Conservation (phyloP, 2,329 filamentous ascomycete genomes). For the Xylaria sp. region DNA sequence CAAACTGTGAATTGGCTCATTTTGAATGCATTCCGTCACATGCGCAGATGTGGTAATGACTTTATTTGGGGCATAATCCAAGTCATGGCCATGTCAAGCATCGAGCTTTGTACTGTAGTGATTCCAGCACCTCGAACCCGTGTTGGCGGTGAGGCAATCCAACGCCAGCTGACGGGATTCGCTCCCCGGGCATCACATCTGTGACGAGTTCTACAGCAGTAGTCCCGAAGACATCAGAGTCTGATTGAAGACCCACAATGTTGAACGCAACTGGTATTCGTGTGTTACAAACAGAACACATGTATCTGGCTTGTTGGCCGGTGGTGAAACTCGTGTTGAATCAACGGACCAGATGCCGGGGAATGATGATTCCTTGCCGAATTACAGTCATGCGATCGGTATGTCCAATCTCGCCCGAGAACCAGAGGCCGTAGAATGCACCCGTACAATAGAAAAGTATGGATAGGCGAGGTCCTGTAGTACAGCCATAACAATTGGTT, state of each 20-base stretch:
- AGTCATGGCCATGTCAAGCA: slow-evolving; percentile 8
- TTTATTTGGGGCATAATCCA: slow-evolving; percentile 11
- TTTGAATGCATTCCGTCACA: slow-evolving; percentile 13
- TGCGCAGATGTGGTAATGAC: slow-evolving; percentile 5
- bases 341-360: not conserved
- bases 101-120: slow-evolving; percentile 7
- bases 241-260: slow-evolving; percentile 2
- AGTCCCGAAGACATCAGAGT: not conserved
- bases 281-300: not conserved
- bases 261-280: slow-evolving; percentile 1
- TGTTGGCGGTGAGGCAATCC: not conserved
- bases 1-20: not conserved
- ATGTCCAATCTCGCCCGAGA: slow-evolving; percentile 5
- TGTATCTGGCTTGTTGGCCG: not conserved
- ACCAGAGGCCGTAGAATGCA: not conserved
- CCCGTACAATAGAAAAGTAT: slow-evolving; percentile 2
- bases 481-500: not conserved
- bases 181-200: not conserved
- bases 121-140: slow-evolving; percentile 17
- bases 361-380: not conserved
- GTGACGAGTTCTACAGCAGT: slow-evolving; percentile 17
- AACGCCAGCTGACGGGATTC: slow-evolving; percentile 6
- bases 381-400: not conserved
- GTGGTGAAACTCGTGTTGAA: not conserved
- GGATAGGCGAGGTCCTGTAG: not conserved